phyloP scores from a whole-genome alignment of 768 basidiomycete species.

The Floccularia luteovirens region DNA sequence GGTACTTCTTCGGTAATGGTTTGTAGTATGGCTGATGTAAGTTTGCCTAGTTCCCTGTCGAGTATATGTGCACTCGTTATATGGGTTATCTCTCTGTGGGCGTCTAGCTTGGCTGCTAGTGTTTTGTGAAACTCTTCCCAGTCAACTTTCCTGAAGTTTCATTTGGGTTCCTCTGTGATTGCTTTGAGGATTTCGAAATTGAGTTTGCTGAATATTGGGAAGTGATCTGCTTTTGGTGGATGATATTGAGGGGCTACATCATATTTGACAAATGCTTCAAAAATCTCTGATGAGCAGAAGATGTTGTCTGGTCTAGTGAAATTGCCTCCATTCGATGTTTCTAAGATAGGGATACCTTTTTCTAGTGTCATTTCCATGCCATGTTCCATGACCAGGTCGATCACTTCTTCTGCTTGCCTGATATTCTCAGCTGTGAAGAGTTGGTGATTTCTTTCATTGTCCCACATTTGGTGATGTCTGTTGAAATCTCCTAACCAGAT shows the following conservation, averaged over 20 bases:
- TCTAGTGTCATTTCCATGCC: slow-evolving; percentile 2
- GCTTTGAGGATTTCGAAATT: slow-evolving; percentile 10
- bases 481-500: slow-evolving; percentile 34
- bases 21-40: background rate
- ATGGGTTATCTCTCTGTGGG: background rate
- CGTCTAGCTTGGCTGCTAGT: background rate
- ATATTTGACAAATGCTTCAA: background rate
- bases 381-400: background rate
- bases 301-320: background rate
- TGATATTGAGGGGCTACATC: background rate
- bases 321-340: background rate
- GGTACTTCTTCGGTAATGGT: background rate
- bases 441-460: slow-evolving; percentile 12
- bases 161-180: background rate
- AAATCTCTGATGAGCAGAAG: background rate
- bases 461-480: slow-evolving; percentile 30
- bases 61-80: background rate
- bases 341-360: background rate
- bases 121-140: background rate
- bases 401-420: slow-evolving; percentile 6
- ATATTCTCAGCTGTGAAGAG: slow-evolving; percentile 11
- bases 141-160: background rate
- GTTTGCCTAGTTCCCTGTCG: background rate
- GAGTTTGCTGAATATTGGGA: slow-evolving; percentile 5
- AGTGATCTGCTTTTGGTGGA: background rate